Percentiles rank a stretch among this genome's conserved stretches.
Evolutionary conservation across 2,329 filamentous ascomycete species (phyloP).

Genomic region (Fusarium subtropicale): DNA sequence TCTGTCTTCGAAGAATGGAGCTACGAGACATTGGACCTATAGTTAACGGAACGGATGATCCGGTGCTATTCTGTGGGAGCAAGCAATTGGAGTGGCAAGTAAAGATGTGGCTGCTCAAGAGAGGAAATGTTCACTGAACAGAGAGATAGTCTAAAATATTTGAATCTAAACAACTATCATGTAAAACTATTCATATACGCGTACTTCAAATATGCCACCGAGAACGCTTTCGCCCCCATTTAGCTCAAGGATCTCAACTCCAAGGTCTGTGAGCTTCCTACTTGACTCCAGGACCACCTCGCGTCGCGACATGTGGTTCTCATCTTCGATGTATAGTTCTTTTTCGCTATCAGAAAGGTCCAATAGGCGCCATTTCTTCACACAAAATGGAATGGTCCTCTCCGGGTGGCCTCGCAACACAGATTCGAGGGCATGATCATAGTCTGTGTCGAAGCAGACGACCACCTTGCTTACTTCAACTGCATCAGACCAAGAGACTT

Average conservation of each 20-base stretch:
- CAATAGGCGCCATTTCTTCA: conserved; percentile 8
- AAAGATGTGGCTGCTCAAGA: conserved; percentile 13
- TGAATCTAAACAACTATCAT: fast-evolving
- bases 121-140: background rate
- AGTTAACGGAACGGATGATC: fast-evolving
- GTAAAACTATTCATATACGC: conserved; percentile 3
- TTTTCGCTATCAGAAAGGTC: background rate
- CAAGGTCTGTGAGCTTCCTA: background rate
- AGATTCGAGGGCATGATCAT: conserved; percentile 20
- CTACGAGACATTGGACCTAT: background rate
- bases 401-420: conserved; percentile 19
- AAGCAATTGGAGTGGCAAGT: conserved; percentile 24
- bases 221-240: conserved; percentile 4
- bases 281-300: background rate
- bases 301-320: conserved; percentile 7
- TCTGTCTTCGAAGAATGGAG: conserved; percentile 2
- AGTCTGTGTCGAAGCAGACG: conserved; percentile 12
- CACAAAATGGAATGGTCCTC: conserved; percentile 13
- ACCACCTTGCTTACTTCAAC: background rate
- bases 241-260: conserved; percentile 2
- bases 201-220: conserved; percentile 11
- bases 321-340: conserved; percentile 1
- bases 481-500: background rate
- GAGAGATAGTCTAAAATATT: background rate
- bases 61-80: conserved; percentile 10